Evolutionary conservation across 2,329 filamentous ascomycete species (phyloP).

Genomic region (Myriosclerotinia scirpicola): DNA sequence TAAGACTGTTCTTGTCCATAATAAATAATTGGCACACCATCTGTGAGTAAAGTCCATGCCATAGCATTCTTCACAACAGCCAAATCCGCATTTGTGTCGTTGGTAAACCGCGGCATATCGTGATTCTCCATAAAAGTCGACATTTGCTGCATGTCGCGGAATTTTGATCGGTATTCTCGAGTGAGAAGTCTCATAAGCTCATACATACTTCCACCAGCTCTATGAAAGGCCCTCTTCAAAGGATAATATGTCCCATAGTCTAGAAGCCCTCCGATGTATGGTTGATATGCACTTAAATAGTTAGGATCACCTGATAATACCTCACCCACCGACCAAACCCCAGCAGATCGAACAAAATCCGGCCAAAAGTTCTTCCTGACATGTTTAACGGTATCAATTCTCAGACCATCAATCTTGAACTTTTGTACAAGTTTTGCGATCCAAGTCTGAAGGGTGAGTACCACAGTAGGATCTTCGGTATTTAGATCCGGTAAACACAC

Average conservation of each 20-base stretch:
- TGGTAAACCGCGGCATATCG: constrained; percentile 45
- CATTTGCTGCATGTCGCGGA: constrained; percentile 45
- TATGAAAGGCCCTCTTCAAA: constrained; percentile 24
- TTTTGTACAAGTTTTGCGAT: constrained; percentile 41
- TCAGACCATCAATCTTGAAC: constrained; percentile 50
- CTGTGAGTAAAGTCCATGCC: constrained; percentile 49
- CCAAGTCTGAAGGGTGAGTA: constrained; percentile 44
- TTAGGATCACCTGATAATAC: constrained; percentile 51
- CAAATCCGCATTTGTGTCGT: constrained; percentile 30
- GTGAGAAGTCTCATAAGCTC: constrained; percentile 39
- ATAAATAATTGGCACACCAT: constrained; percentile 54
- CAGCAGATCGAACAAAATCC: constrained; percentile 51
- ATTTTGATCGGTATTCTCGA: constrained; percentile 42
- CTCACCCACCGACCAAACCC: constrained; percentile 60
- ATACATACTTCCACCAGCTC: constrained; percentile 33
- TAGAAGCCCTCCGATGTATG: constrained; percentile 54
- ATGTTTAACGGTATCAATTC: constrained; percentile 50
- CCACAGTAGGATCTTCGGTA: constrained; percentile 40
- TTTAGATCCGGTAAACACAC: constrained; percentile 19
- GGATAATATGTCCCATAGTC: constrained; percentile 53
- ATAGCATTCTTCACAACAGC: constrained; percentile 47
- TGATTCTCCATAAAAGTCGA: constrained; percentile 48
- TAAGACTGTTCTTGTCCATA: constrained; percentile 54
- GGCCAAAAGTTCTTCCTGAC: constrained; percentile 54
- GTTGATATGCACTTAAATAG: constrained; percentile 46